Evolutionary conservation across 768 basidiomycete species (phyloP), one percentile per base, ranked within the genome.

Genomic region (Basidioascus undulatus): DNA sequence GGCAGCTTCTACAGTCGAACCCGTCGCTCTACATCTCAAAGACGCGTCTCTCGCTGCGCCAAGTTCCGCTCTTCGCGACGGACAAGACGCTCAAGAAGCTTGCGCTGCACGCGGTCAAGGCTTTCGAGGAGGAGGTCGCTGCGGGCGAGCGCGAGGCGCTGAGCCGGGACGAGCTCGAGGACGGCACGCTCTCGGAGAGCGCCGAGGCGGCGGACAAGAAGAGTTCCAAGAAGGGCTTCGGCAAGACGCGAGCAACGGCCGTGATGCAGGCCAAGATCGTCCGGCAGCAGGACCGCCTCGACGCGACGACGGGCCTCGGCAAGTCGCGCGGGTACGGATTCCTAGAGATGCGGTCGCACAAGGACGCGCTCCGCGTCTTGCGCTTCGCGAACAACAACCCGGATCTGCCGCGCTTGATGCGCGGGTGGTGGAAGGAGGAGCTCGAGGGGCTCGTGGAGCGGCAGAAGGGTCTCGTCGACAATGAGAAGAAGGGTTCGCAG

Each of bases 241-340:
- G 61, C 45, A 46, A 53, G 47, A 61, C 57, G 38, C 51, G 64
- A 9, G 51, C 49, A 26, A 62, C 69, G 2, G 59, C 65, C 8
- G 79, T 94, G 33, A 74, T 76, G 50, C 92, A 98, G 58, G 66
- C 77, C 15, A 98, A 98, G 62, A 76, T 98, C 45, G 74, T 92
- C 12, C 73, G 89, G 10, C 78, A 83, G 56, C 62, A 65, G 11
- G 87, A 92, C 47, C 74, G 82, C n/a, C 67, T 87, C 41, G 89
- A 96, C 53, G 65, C 78, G 4, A 56, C 87, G 31, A 83, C 79
- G 0, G 80, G 79, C 4, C 77, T 81, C 51, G 82, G 82, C 1
- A 68, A 76, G 40, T 81, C 77, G 51, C 83, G 79, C 55, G 89
- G 92, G 1, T 98, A 94, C 51, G 92, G 89, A 9, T 96, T 98